Conservation (phyloP, 2,329 filamentous ascomycete species). For the Pseudogymnoascus sp. region DNA sequence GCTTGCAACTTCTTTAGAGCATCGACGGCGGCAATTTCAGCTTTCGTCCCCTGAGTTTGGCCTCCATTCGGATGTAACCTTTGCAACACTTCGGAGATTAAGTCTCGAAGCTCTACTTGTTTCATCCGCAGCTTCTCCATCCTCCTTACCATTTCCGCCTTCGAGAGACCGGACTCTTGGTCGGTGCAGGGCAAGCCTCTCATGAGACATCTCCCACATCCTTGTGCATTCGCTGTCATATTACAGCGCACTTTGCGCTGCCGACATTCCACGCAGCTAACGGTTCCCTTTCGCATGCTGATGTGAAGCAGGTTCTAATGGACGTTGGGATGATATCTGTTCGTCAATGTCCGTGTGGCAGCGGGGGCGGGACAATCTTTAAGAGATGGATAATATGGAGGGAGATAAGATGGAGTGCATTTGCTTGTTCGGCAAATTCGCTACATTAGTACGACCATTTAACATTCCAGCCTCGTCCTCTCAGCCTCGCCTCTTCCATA, state of each 20-base stretch:
- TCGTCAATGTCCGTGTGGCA: not conserved
- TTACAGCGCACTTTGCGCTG: slow-evolving; percentile 42
- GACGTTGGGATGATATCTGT: not conserved
- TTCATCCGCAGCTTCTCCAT: slow-evolving; percentile 10
- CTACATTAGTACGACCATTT: not conserved
- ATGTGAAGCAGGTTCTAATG: slow-evolving; percentile 15
- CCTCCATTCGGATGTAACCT: slow-evolving; percentile 11
- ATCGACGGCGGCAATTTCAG: not conserved
- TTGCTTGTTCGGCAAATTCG: not conserved
- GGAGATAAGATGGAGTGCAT: not conserved
- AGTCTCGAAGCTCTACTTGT: slow-evolving; percentile 23
- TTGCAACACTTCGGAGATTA: slow-evolving; percentile 17
- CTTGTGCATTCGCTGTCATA: slow-evolving; percentile 29
- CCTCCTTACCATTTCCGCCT: slow-evolving; percentile 12
- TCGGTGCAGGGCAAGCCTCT: slow-evolving; percentile 37
- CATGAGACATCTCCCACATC: slow-evolving; percentile 37
- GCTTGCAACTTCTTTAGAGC: not conserved
- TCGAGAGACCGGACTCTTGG: slow-evolving; percentile 28
- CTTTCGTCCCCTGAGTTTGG: not conserved
- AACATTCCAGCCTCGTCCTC: not conserved
- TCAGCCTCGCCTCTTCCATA: not conserved
- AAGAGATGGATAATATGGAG: not conserved
- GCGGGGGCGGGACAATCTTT: not conserved
- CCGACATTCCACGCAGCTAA: slow-evolving; percentile 34
- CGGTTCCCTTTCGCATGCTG: slow-evolving; percentile 28